These are phyloP conservation scores for Ogataea methylovora DNA, from an alignment of 805 yeast genomes.

Conservation along the genomic window DNA sequence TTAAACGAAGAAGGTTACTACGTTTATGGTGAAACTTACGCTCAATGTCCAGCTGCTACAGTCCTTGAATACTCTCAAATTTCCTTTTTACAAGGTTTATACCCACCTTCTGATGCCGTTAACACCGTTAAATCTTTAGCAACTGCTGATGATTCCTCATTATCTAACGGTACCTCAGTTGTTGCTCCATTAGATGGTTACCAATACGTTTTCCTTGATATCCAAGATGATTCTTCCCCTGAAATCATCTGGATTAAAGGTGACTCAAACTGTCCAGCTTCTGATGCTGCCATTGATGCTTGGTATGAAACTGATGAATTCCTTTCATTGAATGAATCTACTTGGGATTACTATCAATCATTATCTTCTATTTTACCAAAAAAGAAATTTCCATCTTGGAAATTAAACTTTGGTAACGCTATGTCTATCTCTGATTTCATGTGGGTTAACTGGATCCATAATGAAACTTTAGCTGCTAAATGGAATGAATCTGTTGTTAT, in stretches of 20 bases:
- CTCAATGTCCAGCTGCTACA: constrained; percentile 27
- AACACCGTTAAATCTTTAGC: constrained; percentile 16
- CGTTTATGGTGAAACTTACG: constrained; percentile 28
- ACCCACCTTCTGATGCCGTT: constrained; percentile 31
- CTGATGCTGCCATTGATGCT: constrained; percentile 24
- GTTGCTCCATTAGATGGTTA: constrained; percentile 35
- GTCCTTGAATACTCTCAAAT: constrained; percentile 34
- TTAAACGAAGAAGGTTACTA: constrained; percentile 27
- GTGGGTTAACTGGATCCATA: constrained; percentile 33
- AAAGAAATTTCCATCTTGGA: constrained; percentile 18
- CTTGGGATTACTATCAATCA: constrained; percentile 30
- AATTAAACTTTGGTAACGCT: constrained; percentile 31
- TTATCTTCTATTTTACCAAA: constrained; percentile 21
- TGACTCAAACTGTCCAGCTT: constrained; percentile 33
- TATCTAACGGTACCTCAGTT: constrained; percentile 31
- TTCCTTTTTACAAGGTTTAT: constrained; percentile 40
- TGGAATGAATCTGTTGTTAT: constrained; percentile 25
- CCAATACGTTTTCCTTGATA: constrained; percentile 36
- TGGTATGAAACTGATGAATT: constrained; percentile 25
- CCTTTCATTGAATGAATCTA: constrained; percentile 25
- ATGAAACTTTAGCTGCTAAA: constrained; percentile 26
- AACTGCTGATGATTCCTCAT: constrained; percentile 22
- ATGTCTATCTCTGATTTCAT: constrained; percentile 34
- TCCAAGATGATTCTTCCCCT: constrained; percentile 27
- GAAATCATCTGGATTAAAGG: constrained; percentile 35